Percentiles rank a stretch among this genome's conserved stretches.
These are phyloP conservation scores for Backusella liffmaniae DNA, from an alignment of 192 early-diverging fungal genomes.

Conservation along the genomic window DNA sequence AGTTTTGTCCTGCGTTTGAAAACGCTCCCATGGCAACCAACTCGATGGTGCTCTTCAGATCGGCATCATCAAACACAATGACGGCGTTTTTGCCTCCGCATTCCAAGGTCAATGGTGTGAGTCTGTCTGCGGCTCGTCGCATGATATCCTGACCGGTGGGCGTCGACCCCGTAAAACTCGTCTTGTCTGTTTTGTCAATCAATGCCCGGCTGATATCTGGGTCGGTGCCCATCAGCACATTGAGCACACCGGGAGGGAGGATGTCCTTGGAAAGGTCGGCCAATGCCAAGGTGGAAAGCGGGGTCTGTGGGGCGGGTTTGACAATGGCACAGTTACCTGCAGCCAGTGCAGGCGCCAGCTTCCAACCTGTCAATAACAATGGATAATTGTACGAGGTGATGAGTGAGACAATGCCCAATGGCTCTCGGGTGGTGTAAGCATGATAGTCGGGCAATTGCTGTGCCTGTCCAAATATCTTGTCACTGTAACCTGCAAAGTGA, in stretches of 20 bases:
- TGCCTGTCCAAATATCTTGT: constrained; percentile 51
- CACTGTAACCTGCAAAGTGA: constrained; percentile 69
- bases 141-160: constrained; percentile 52
- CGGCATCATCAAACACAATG: constrained; percentile 50
- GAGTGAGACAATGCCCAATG: constrained; percentile 69
- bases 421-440: constrained; percentile 49
- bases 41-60: constrained; percentile 44
- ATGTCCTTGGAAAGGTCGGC: constrained; percentile 41
- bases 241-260: constrained; percentile 51
- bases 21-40: constrained; percentile 47
- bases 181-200: constrained; percentile 47
- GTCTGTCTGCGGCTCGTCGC: constrained; percentile 41
- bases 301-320: constrained; percentile 61
- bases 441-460: constrained; percentile 35
- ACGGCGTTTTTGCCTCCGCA: constrained; percentile 61
- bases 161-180: constrained; percentile 56
- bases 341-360: constrained; percentile 74
- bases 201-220: constrained; percentile 44
- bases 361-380: constrained; percentile 62
- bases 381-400: constrained; percentile 76
- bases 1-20: constrained; percentile 73
- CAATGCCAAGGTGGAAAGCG: constrained; percentile 54
- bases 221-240: constrained; percentile 52
- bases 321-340: constrained; percentile 64
- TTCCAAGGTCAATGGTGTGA: constrained; percentile 50